Evolutionary conservation across 331 rosid genomes (phyloP).

Genomic region (Arachis monticola): DNA sequence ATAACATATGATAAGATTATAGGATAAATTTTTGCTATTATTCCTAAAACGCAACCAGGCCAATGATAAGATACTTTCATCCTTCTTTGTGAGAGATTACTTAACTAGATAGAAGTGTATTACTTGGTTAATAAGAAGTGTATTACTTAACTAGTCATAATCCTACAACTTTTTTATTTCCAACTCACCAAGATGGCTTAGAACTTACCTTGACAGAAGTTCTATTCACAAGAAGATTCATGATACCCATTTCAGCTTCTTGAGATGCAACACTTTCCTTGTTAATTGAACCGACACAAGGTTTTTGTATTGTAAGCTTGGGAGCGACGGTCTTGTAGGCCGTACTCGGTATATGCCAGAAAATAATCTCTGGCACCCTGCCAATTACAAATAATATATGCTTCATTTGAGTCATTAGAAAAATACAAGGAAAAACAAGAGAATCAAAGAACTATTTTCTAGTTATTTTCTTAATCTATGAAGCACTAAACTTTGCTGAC

Average conservation of each 20-base stretch:
- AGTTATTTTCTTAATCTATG: background rate
- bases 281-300: constrained; percentile 86
- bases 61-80: background rate
- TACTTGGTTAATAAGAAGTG: background rate
- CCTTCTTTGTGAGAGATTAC: background rate
- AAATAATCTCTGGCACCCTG: constrained; percentile 84
- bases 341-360: constrained; percentile 91
- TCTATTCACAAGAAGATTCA: constrained; percentile 67
- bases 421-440: background rate
- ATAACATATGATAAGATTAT: background rate
- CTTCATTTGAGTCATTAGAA: constrained; percentile 18
- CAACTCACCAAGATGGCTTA: constrained; percentile 6
- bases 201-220: constrained; percentile 76
- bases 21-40: background rate
- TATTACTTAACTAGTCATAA: background rate
- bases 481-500: too few relatives aligned
- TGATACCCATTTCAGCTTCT: constrained; percentile 78
- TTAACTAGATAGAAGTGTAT: background rate
- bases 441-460: background rate
- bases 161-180: background rate
- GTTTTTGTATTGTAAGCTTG: constrained; percentile 50
- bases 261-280: constrained; percentile 76
- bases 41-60: background rate
- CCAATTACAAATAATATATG: constrained; percentile 37
- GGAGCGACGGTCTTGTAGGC: constrained; percentile 76